Evolutionary conservation across 257 asterid species (phyloP).

Genomic region (Echium plantagineum): DNA sequence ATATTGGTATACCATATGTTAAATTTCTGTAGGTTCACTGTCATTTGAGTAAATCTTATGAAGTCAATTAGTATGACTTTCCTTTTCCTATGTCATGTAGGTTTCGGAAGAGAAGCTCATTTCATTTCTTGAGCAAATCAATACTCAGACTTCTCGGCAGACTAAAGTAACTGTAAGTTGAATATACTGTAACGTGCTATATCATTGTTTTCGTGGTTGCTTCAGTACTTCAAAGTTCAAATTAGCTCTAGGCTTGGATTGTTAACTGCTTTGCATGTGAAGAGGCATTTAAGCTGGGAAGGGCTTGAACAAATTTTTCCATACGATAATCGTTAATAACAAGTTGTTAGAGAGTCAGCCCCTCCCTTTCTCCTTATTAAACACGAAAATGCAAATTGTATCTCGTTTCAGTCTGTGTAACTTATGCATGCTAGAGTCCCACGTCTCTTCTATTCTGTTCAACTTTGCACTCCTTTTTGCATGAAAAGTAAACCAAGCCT

Average conservation of each 20-base stretch:
- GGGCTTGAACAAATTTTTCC: too few relatives aligned
- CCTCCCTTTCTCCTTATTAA: too few relatives aligned
- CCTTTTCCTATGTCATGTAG: constrained; percentile 15
- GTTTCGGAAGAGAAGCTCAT: constrained; percentile 91
- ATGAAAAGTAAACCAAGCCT: not conserved
- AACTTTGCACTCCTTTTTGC: too few relatives aligned
- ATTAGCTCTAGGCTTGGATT: not conserved
- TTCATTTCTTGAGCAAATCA: constrained; percentile 87
- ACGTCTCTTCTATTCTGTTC: too few relatives aligned
- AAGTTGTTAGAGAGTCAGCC: too few relatives aligned
- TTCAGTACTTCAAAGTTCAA: not conserved
- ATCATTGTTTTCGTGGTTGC: not conserved
- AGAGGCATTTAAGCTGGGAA: too few relatives aligned
- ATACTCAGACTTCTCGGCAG: constrained; percentile 78
- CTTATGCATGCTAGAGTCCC: too few relatives aligned
- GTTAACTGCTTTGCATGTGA: too few relatives aligned
- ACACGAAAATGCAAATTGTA: too few relatives aligned
- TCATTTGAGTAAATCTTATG: not conserved
- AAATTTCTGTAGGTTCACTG: not conserved
- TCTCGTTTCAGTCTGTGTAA: too few relatives aligned
- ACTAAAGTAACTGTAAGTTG: constrained; percentile 91
- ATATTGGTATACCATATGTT: not conserved
- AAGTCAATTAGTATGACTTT: not conserved
- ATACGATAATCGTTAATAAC: too few relatives aligned
- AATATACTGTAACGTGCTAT: not conserved